Base-by-base conservation (phyloP, 495 filamentous ascomycete species). In the Extremus antarcticus region DNA sequence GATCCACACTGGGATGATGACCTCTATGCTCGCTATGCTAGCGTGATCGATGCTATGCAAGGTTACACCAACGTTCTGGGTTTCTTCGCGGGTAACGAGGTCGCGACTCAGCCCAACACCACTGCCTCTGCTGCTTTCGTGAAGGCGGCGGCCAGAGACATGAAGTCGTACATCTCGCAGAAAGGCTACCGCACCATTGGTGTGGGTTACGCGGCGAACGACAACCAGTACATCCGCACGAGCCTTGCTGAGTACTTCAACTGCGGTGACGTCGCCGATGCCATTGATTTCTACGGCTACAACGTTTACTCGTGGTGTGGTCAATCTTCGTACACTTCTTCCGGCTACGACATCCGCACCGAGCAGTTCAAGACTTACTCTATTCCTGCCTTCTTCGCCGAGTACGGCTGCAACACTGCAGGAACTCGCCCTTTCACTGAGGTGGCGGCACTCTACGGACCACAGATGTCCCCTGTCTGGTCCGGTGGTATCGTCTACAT, bases 231-330 rank as follows among this genome's bases (percentile, higher is more conserved):
- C 9, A 96, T 95, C 62, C 87, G 92, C 55, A 71, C 68, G 38
- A 66, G 85, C 62, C 78, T 98, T 62, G 88, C 87, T 25, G 71
- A 89, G 66, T 98, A 92, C 73, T 92, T 98, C 76, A 87, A 95
- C 78, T 98, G 92, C 64, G 86, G 85, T 50, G 68, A 78, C 29
- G 53, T 73, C 25, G 71, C 72, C 0, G 74, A 78, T 13, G 72
- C 81, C 40, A 90, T 95, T 57, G 91, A 97, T 69, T 96, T 89
- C 76, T 96, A 88, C 88, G 92, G 92, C 50, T 95, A 95, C 79
- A 98, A 97, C 73, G 91, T 96, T 74, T 97, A 97, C 73, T 90
- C 87, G 38, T 98, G 92, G 92, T 98, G 92, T 66, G 92, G 92
- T 47, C 65, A 87, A 48, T 90, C 84, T 55, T 78, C 76, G 53